Evolutionary conservation across 257 asterid genomes (phyloP), one percentile per base, ranked within the genome.

Genomic region (Petrea volubilis): DNA sequence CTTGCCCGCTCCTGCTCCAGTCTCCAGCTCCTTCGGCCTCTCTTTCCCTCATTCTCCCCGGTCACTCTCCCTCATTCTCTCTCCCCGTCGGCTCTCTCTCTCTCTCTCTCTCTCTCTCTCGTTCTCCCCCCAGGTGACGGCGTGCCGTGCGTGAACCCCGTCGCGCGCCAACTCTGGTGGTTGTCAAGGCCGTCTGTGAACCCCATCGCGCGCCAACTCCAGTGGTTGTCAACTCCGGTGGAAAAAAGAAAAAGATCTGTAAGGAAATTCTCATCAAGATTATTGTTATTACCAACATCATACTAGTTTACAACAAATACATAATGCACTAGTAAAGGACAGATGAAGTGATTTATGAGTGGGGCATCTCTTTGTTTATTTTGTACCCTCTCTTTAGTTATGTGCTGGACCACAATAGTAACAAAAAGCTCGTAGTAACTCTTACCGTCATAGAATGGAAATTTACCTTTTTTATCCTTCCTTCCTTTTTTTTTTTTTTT

Each of bases 341-440:
- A 80, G 83, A 78, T 90, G 92, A 87, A 85, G 81, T 85, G 85
- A 84, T 84, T 86, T 53, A 82, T 76, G 85, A 88, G 90, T 80
- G 80, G 89, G 93, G 88, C 72, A 80, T 81, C 60, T 77, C 83
- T 76, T 49, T 78, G 61, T 69, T 67, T 77, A 80, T 79, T 74
- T 85, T 81, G 79, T 78, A 78, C 86, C 83, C 79, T 79, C 88
- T 84, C 82, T 82, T 73, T 82, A 73, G 66, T 73, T 77, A 70
- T 86, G 77, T 80, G 81, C 69, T 79, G 94, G 93, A 81, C 85
- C 89, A 73, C 29, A 70, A 77, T 72, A 68, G 68, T n/a, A 83
- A 80, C 85, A 68, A 47, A 33, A 72, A 78, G 83, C 79, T 68
- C 77, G 67, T 64, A 79, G 77, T 77, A 71, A 79, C 74, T 68